Base-by-base conservation (phyloP, 1,284 basidiomycete genomes). In the Cryptococcus sp. region DNA sequence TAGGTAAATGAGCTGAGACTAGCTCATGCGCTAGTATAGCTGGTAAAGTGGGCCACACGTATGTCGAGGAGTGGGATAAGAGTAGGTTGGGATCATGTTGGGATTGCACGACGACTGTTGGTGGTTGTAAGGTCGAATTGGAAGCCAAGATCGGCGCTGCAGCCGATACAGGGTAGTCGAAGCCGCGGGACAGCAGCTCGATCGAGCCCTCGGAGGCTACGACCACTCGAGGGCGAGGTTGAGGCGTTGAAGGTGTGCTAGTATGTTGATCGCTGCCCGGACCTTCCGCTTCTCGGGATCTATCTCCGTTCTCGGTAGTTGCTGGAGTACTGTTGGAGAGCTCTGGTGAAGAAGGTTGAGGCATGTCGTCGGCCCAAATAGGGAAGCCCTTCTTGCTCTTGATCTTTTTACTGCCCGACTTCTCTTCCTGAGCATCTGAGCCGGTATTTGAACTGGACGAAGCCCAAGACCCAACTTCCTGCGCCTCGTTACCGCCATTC, bases 181-280 rank as follows among this genome's bases (percentile, higher is more conserved):
- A 55, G 7, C 64, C 69, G 30, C 64, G 50, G 6, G 53, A 45
- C 3, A 71, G 55, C 6, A 66, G 52, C 16, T 60, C 55, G 13
- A 60, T 23, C 1, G 66, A 63, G 0, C 69, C 64, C 51, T 76
- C 75, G 25, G 61, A 58, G 3, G 69, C 64, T 19, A 73, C 53
- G 1, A 77, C 66, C 16, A 70, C 46, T 35, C 55, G 54, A 3
- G 72, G 64, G 22, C 25, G 19, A 19, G 22, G 25, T 19, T n/a
- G 42, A 6, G 42, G 47, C n/a, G 5, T 11, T 4, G 30, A 35
- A 35, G 30, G 30, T 35, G 30, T 35, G 4, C 5, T 35, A 8
- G 61, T 42, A 41, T 47, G 17, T 47, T 47, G 16, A 30, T 35
- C 20, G 30, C 45, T 11, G 30, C 41, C 15, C 38, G 20, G 8